Conservation (phyloP, 345 rosid genomes). For the Barbarea vulgaris region DNA sequence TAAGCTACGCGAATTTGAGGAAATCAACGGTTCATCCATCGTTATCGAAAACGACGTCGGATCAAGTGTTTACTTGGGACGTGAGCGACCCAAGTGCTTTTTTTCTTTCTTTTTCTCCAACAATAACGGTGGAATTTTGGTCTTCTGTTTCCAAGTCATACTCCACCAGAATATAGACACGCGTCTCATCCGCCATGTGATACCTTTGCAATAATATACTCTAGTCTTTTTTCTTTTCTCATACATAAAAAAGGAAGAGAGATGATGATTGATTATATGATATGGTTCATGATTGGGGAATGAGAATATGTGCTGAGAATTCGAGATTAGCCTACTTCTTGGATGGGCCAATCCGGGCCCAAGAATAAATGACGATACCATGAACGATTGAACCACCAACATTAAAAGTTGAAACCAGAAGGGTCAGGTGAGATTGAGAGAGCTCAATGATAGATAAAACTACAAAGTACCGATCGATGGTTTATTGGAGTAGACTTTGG, state of each 20-base stretch:
- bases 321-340: not conserved
- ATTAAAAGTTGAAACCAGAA: not conserved
- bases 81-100: slow-evolving; percentile 19
- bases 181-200: slow-evolving; percentile 15
- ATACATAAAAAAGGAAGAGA: not conserved
- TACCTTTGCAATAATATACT: not conserved
- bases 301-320: not conserved
- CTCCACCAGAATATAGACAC: slow-evolving; percentile 22
- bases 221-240: not conserved
- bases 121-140: slow-evolving; percentile 13
- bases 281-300: slow-evolving; percentile 2
- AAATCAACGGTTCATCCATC: slow-evolving; percentile 27
- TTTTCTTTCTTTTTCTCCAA: not conserved
- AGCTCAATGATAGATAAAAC: not conserved
- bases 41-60: slow-evolving; percentile 27
- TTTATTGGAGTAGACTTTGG: not conserved
- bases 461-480: not conserved
- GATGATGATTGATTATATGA: not conserved
- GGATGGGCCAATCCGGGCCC: slow-evolving; percentile 10
- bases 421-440: not conserved
- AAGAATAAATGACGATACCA: slow-evolving; percentile 16
- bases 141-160: slow-evolving; percentile 9
- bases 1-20: slow-evolving; percentile 32
- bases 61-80: slow-evolving; percentile 36
- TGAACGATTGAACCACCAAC: not conserved